Percentiles rank a stretch among this genome's conserved stretches.
Evolutionary conservation across 23 red algal genomes (phyloP).

Genomic region (Chondrus crispus): DNA sequence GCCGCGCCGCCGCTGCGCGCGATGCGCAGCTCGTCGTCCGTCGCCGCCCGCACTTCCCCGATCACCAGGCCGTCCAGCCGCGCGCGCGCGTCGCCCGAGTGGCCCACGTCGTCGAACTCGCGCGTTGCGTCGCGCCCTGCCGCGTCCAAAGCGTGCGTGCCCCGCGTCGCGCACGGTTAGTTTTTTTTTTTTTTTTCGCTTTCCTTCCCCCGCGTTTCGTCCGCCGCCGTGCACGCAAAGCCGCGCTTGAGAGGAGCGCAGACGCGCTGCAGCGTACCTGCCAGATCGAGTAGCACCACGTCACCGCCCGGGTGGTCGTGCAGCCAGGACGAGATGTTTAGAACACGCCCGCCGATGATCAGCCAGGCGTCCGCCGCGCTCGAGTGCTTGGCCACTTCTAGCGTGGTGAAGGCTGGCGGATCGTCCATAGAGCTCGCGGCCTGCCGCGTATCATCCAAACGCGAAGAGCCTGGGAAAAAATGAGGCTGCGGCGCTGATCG

Average conservation of each 20-base stretch:
- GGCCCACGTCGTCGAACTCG: conserved; percentile 97
- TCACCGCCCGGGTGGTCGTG: conserved; percentile 95
- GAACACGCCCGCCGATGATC: conserved; percentile 89
- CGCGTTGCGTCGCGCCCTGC: conserved; percentile 85
- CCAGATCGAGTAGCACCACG: conserved; percentile 85
- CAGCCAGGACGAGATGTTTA: conserved; percentile 83
- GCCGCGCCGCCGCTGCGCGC: not conserved
- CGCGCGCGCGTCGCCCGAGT: conserved; percentile 87
- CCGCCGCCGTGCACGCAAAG: not conserved
- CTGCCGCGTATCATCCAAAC: too few relatives aligned
- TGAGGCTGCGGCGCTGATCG: too few relatives aligned
- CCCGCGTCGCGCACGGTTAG: not conserved
- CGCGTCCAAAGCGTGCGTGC: not conserved
- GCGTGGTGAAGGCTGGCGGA: conserved; percentile 10
- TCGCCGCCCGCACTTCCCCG: conserved; percentile 61
- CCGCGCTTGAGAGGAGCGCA: not conserved
- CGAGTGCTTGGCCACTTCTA: conserved; percentile 82
- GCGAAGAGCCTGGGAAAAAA: too few relatives aligned
- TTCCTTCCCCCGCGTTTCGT: too few relatives aligned
- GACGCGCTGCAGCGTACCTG: conserved; percentile 31
- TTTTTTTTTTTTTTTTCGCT: not conserved
- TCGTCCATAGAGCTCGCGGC: conserved; percentile 50
- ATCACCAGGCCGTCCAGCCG: conserved; percentile 70
- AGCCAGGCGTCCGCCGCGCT: conserved; percentile 76
- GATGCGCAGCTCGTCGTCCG: conserved; percentile 57